A percentile compares a stretch with the other conserved stretches of the same genome.
phyloP scores from a whole-genome alignment of 23 red algal species.

The Gracilaria vermiculophylla region DNA sequence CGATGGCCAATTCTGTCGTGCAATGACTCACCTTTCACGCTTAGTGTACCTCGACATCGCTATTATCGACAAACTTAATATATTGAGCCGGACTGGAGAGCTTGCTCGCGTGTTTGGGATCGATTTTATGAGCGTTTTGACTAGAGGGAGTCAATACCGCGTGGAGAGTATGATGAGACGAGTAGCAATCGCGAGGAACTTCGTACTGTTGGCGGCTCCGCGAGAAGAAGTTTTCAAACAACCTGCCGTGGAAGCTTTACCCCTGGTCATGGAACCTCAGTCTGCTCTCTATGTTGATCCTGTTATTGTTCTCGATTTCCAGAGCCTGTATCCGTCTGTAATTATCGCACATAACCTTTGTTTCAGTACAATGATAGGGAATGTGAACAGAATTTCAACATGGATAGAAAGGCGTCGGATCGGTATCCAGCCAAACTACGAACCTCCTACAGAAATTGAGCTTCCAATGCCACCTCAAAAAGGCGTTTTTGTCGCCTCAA shows the following conservation, averaged over 20 bases:
- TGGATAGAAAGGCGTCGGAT: slow-evolving; percentile 55
- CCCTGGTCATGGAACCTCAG: slow-evolving; percentile 96
- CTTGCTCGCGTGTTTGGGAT: slow-evolving; percentile 96
- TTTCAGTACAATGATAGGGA: slow-evolving; percentile 87
- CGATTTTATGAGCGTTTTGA: slow-evolving; percentile 90
- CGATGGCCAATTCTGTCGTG: slow-evolving; percentile 9
- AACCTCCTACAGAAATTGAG: slow-evolving; percentile 17
- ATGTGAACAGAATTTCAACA: slow-evolving; percentile 41
- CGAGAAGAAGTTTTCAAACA: slow-evolving; percentile 73
- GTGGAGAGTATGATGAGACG: slow-evolving; percentile 93
- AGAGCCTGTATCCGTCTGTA: slow-evolving; percentile 93
- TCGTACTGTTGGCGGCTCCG: slow-evolving; percentile 73
- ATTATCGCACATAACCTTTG: slow-evolving; percentile 99
- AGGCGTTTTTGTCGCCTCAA: slow-evolving; percentile 61
- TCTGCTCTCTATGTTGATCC: slow-evolving; percentile 84
- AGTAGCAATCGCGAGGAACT: slow-evolving; percentile 60
- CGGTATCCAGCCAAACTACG: slow-evolving; percentile 52
- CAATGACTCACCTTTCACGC: slow-evolving; percentile 28
- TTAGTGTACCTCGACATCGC: slow-evolving; percentile 37
- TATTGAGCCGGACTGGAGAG: slow-evolving; percentile 81
- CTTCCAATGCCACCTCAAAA: not conserved
- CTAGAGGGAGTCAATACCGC: slow-evolving; percentile 89
- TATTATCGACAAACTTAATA: slow-evolving; percentile 74
- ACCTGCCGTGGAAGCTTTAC: slow-evolving; percentile 88
- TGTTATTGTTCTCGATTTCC: slow-evolving; percentile 94